A percentile compares a stretch with the other conserved stretches of the same genome.
Conservation (phyloP, 257 asterid genomes). For the Solanum dulcamara region DNA sequence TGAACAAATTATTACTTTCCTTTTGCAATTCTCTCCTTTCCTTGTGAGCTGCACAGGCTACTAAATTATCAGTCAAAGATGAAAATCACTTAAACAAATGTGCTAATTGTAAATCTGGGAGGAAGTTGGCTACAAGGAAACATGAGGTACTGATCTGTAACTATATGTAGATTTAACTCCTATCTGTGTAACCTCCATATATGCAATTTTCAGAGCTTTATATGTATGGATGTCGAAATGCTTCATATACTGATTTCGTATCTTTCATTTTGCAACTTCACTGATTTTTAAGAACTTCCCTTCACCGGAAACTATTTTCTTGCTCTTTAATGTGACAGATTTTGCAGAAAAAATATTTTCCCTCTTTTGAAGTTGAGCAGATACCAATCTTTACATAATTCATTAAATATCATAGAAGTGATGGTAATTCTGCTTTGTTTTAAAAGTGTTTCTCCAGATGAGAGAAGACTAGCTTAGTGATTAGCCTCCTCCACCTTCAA, state of each 20-base stretch:
- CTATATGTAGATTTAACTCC: not conserved
- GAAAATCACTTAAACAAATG: not conserved
- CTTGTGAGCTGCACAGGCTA: not conserved
- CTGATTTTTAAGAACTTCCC: not conserved
- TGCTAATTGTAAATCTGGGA: not conserved
- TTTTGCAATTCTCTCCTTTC: not conserved
- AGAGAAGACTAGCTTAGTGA: not conserved
- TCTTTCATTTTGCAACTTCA: not conserved
- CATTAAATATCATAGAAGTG: not conserved
- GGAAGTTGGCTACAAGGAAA: not conserved
- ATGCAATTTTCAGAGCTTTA: not conserved
- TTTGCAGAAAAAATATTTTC: not conserved
- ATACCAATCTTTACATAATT: not conserved
- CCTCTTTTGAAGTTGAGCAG: not conserved
- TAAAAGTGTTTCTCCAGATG: not conserved
- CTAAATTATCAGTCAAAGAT: not conserved
- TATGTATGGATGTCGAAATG: not conserved
- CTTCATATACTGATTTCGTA: not conserved
- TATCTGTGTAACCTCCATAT: not conserved
- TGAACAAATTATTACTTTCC: not conserved
- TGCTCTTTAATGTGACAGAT: not conserved
- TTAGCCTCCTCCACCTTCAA: not conserved
- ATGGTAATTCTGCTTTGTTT: not conserved
- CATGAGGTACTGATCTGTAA: conserved; percentile 23
- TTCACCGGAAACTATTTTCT: not conserved